phyloP scores from a whole-genome alignment of 306 rosid species.

The Quercus parvula region DNA sequence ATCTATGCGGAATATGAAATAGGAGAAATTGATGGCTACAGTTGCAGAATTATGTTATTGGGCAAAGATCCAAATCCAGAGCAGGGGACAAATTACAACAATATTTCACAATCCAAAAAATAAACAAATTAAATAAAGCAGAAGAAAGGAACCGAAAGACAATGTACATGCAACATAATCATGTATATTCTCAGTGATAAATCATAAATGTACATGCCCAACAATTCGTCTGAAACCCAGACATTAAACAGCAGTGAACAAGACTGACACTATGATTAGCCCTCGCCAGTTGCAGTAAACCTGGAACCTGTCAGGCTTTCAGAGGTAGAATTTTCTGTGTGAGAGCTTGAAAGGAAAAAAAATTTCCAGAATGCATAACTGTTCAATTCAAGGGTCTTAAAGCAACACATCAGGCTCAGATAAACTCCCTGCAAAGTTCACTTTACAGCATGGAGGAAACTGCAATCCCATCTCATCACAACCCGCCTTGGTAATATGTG shows the following conservation, averaged over 20 bases:
- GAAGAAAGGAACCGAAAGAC: not conserved
- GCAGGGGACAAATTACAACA: not conserved
- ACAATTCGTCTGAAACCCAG: not conserved
- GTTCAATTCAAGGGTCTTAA: constrained; percentile 28
- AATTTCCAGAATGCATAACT: constrained; percentile 2
- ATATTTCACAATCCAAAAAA: not conserved
- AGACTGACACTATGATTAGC: not conserved
- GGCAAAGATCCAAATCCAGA: not conserved
- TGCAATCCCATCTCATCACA: constrained; percentile 73
- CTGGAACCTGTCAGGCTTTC: not conserved
- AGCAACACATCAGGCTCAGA: constrained; percentile 48
- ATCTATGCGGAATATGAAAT: not conserved
- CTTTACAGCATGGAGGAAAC: constrained; percentile 68
- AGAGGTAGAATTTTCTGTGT: not conserved
- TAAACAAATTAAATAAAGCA: not conserved
- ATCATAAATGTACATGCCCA: constrained; percentile 6
- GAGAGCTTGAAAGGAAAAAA: not conserved
- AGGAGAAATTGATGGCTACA: not conserved
- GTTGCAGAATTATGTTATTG: not conserved
- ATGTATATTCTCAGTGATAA: not conserved
- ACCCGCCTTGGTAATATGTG: constrained; percentile 64
- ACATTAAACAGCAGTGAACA: not conserved
- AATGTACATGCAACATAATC: constrained; percentile 16
- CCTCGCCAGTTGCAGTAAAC: not conserved
- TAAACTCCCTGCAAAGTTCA: constrained; percentile 72